Evolutionary conservation across 2,329 filamentous ascomycete genomes (phyloP).

Genomic region (Pyrenophora seminiperda): DNA sequence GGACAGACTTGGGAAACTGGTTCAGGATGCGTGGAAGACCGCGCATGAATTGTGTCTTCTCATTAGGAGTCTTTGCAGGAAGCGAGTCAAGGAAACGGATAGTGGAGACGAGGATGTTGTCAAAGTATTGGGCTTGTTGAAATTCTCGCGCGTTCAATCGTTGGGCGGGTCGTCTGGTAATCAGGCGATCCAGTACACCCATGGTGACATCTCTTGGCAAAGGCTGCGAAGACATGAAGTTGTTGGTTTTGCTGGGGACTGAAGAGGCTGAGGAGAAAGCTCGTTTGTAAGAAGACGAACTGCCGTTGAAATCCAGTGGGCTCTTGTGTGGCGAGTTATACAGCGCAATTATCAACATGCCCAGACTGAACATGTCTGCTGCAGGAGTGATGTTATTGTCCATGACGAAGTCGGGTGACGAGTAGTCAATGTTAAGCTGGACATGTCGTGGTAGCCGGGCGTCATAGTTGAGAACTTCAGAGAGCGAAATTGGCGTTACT

Average conservation of each 20-base stretch:
- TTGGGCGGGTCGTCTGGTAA: conserved; percentile 85
- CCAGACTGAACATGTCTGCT: conserved; percentile 92
- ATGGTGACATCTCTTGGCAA: conserved; percentile 78
- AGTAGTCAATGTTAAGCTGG: conserved; percentile 90
- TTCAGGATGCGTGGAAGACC: conserved; percentile 85
- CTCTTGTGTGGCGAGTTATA: conserved; percentile 95
- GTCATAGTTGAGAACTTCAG: conserved; percentile 84
- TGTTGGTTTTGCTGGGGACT: conserved; percentile 79
- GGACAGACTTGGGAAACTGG: conserved; percentile 89
- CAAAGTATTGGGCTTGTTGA: conserved; percentile 93
- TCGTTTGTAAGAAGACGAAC: conserved; percentile 82
- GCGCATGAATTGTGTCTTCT: conserved; percentile 90
- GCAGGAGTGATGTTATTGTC: conserved; percentile 84
- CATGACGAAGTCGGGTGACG: conserved; percentile 91
- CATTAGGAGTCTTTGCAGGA: conserved; percentile 86
- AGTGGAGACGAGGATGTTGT: conserved; percentile 94
- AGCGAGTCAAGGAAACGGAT: conserved; percentile 93
- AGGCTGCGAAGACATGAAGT: conserved; percentile 78
- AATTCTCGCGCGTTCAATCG: conserved; percentile 88
- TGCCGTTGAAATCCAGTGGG: conserved; percentile 81
- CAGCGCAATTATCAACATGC: conserved; percentile 82
- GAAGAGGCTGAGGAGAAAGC: conserved; percentile 78
- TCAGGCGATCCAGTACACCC: conserved; percentile 80
- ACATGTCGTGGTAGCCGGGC: conserved; percentile 79
- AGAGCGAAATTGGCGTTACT: conserved; percentile 78